phyloP scores from a whole-genome alignment of 1,139 yeast species.

The Meyerozyma athensensis region DNA sequence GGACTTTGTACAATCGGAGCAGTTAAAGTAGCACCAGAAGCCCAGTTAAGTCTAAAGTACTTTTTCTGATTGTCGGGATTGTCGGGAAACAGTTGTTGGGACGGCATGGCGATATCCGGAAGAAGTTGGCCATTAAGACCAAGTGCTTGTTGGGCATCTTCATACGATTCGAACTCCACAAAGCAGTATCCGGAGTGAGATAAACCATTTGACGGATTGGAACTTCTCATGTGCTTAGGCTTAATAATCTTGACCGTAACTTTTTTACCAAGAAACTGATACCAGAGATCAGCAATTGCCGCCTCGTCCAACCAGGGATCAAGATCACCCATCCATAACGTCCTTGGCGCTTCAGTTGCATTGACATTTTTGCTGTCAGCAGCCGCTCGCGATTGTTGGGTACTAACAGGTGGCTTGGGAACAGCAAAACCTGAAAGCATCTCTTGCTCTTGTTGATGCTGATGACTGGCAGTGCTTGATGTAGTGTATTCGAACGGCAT shows the following conservation, averaged over 20 bases:
- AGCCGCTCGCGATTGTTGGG: conserved; percentile 31
- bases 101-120: conserved; percentile 51
- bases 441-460: conserved; percentile 45
- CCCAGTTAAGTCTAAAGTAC: conserved; percentile 69
- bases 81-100: conserved; percentile 38
- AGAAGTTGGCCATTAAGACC: conserved; percentile 60
- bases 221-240: conserved; percentile 34
- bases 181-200: conserved; percentile 74
- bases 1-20: conserved; percentile 48
- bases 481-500: conserved; percentile 7
- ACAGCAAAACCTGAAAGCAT: conserved; percentile 35
- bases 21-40: conserved; percentile 57
- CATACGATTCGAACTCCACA: conserved; percentile 57
- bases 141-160: conserved; percentile 63
- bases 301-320: conserved; percentile 70
- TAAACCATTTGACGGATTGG: conserved; percentile 23
- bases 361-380: neutral
- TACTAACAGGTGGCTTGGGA: conserved; percentile 41
- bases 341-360: conserved; percentile 37
- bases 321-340: conserved; percentile 77
- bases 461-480: conserved; percentile 40
- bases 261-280: conserved; percentile 36
- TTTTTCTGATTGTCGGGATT: conserved; percentile 54
- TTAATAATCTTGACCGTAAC: conserved; percentile 51
- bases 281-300: conserved; percentile 58